Evolutionary conservation across 2,329 filamentous ascomycete species (phyloP).

Genomic region (Sclerotinia trifoliorum): DNA sequence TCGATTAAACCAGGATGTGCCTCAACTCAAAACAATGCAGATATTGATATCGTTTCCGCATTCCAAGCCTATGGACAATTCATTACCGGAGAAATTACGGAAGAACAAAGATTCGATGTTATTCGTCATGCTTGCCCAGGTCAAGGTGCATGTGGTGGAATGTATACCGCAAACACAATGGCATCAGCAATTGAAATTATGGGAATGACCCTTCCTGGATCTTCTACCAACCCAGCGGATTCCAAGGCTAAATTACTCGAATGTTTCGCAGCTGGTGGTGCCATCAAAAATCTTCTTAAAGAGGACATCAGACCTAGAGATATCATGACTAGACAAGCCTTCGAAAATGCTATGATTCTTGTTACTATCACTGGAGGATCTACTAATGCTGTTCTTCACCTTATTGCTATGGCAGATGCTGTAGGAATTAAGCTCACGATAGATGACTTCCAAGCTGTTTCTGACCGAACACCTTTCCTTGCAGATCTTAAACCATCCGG

Average conservation of each 20-base stretch:
- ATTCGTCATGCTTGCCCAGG: slow-evolving; percentile 89
- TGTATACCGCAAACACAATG: slow-evolving; percentile 80
- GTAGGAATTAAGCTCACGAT: slow-evolving; percentile 80
- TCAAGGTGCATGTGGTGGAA: slow-evolving; percentile 79
- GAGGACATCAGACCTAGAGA: slow-evolving; percentile 77
- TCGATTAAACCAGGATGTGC: slow-evolving; percentile 91
- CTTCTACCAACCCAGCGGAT: slow-evolving; percentile 76
- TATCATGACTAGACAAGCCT: slow-evolving; percentile 76
- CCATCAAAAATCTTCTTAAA: slow-evolving; percentile 71
- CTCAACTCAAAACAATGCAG: slow-evolving; percentile 65
- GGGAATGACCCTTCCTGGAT: slow-evolving; percentile 78
- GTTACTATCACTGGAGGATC: slow-evolving; percentile 81
- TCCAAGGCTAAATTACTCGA: slow-evolving; percentile 69
- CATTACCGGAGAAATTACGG: slow-evolving; percentile 84
- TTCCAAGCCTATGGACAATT: slow-evolving; percentile 98
- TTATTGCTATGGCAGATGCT: slow-evolving; percentile 80
- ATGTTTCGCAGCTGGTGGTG: slow-evolving; percentile 68
- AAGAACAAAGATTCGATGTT: slow-evolving; percentile 90
- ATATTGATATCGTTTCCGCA: slow-evolving; percentile 92
- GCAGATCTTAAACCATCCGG: slow-evolving; percentile 79
- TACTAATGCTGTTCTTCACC: slow-evolving; percentile 81
- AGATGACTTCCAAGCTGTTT: slow-evolving; percentile 82
- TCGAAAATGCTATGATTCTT: slow-evolving; percentile 82
- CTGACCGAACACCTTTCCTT: slow-evolving; percentile 74
- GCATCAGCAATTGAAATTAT: slow-evolving; percentile 71